These are phyloP conservation scores for Epichloe sibirici DNA, from an alignment of 2,329 filamentous ascomycete genomes.

Conservation along the genomic window DNA sequence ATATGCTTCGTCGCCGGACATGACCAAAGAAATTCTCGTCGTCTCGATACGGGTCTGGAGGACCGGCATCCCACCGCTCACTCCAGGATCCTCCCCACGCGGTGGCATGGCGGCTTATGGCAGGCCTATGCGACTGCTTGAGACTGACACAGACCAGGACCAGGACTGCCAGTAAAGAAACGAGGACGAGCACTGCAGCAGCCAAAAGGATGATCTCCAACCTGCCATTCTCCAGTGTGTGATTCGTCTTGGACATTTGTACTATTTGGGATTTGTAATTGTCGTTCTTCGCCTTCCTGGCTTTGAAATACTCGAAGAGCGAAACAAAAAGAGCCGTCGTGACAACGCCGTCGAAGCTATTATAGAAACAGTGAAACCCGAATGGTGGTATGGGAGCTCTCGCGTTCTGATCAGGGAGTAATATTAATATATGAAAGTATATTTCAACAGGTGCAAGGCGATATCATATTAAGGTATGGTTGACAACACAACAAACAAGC, in stretches of 20 bases:
- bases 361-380: background rate
- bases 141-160: conserved; percentile 17
- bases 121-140: conserved; percentile 6
- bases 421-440: background rate
- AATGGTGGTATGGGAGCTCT: background rate
- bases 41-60: conserved; percentile 9
- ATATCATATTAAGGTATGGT: background rate
- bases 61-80: conserved; percentile 6
- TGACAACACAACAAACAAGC: background rate
- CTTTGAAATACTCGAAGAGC: background rate
- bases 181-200: conserved; percentile 19
- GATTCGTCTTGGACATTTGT: conserved; percentile 14
- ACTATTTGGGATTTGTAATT: background rate
- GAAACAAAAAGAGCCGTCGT: background rate
- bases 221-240: conserved; percentile 16
- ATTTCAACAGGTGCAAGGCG: background rate
- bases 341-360: background rate
- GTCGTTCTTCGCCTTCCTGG: background rate
- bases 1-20: conserved; percentile 16
- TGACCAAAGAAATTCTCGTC: conserved; percentile 12
- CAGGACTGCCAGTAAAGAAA: conserved; percentile 19
- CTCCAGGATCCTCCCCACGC: conserved; percentile 10
- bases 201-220: conserved; percentile 24
- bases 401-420: background rate
- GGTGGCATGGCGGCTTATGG: conserved; percentile 3